Conservation (phyloP, 2,329 filamentous ascomycete genomes). For the Cryphonectria parasitica region DNA sequence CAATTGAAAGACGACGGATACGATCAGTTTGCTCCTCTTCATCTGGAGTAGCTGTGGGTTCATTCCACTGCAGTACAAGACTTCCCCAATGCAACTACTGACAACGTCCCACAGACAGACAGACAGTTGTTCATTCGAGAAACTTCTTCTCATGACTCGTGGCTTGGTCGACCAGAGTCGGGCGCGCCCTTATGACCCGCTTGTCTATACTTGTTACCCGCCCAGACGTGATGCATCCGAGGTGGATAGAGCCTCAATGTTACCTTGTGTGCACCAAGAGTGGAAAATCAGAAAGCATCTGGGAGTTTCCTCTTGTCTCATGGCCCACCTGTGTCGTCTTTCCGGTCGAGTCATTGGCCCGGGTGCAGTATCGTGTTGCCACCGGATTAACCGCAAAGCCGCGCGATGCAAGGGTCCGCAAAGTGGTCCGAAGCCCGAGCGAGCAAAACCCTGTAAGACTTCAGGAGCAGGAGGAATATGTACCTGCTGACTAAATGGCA, state of each 20-base stretch:
- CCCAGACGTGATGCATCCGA: background rate
- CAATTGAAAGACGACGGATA: background rate
- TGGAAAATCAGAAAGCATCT: background rate
- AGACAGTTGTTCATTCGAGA: background rate
- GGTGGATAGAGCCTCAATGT: background rate
- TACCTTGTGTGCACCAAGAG: background rate
- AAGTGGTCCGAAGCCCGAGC: background rate
- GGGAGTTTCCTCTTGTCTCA: background rate
- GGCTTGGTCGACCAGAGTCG: background rate
- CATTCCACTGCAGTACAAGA: background rate
- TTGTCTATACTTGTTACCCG: background rate
- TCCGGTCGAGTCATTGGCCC: slow-evolving; percentile 13
- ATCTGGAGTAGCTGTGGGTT: background rate
- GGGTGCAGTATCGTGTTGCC: background rate
- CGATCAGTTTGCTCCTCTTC: background rate
- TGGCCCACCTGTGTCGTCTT: slow-evolving; percentile 11
- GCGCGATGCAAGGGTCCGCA: background rate
- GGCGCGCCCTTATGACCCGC: background rate
- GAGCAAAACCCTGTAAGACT: background rate
- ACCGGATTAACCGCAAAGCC: background rate
- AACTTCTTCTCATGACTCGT: background rate
- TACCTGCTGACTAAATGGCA: slow-evolving; percentile 1
- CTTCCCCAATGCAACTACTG: background rate
- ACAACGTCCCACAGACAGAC: background rate
- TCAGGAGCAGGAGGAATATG: background rate